phyloP scores from a whole-genome alignment of 805 yeast genomes.

The Starmerella sirachaensis region DNA sequence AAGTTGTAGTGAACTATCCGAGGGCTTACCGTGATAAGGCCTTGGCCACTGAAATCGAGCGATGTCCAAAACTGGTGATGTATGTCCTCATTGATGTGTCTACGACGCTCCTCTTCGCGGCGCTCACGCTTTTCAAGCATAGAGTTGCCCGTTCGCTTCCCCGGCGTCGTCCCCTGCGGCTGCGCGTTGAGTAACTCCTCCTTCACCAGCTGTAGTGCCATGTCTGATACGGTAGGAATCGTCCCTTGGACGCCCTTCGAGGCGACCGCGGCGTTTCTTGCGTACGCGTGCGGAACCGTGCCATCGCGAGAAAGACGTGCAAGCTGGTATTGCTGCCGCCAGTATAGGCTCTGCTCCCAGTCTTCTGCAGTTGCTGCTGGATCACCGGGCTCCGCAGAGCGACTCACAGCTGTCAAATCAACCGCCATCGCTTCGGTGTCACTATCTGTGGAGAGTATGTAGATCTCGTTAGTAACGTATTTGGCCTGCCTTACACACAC shows the following conservation, averaged over 20 bases:
- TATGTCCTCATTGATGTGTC: constrained; percentile 29
- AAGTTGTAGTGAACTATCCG: constrained; percentile 71
- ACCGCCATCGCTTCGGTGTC: constrained; percentile 6
- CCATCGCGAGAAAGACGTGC: constrained; percentile 59
- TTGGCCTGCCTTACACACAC: neutral
- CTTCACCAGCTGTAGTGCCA: constrained; percentile 30
- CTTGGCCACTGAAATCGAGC: constrained; percentile 83
- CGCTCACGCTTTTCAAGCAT: constrained; percentile 26
- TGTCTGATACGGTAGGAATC: constrained; percentile 29
- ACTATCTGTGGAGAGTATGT: neutral
- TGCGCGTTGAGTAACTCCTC: constrained; percentile 23
- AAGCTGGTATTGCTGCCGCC: constrained; percentile 73
- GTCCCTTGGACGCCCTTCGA: constrained; percentile 27
- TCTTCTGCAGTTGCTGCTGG: constrained; percentile 2
- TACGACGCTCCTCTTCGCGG: constrained; percentile 33
- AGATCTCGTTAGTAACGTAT: neutral
- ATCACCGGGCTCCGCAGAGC: constrained; percentile 5
- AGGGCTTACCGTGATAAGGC: constrained; percentile 56
- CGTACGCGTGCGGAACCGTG: constrained; percentile 65
- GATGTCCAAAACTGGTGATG: constrained; percentile 86
- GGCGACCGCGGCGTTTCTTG: constrained; percentile 64
- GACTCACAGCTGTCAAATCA: constrained; percentile 4
- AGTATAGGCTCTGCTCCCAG: constrained; percentile 27
- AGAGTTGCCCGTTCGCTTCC: constrained; percentile 11
- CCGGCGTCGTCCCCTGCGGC: constrained; percentile 23